Conservation (phyloP, 805 yeast genomes). For the Lipomyces sp. region DNA sequence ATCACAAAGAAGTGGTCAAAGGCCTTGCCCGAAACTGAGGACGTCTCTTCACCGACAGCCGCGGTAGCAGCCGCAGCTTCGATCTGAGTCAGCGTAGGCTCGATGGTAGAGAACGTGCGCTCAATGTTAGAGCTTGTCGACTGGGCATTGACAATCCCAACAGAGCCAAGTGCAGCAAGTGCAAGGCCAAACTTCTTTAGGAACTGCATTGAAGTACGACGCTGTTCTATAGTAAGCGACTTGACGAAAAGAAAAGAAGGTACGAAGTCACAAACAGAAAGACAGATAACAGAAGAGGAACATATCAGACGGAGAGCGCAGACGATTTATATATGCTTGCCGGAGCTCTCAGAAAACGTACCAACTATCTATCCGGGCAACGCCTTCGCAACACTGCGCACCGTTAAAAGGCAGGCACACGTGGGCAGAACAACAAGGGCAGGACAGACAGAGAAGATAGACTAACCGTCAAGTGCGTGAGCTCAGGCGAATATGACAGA, state of each 20-base stretch:
- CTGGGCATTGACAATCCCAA: constrained; percentile 18
- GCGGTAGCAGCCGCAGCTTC: constrained; percentile 32
- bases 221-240: too few relatives aligned
- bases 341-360: too few relatives aligned
- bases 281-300: too few relatives aligned
- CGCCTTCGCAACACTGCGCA: too few relatives aligned
- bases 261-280: too few relatives aligned
- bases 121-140: constrained; percentile 29
- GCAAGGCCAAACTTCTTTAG: constrained; percentile 1
- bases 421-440: neutral
- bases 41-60: constrained; percentile 38
- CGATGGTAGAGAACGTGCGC: constrained; percentile 37
- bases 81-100: constrained; percentile 39
- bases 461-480: too few relatives aligned
- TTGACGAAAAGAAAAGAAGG: too few relatives aligned
- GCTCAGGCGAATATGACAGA: too few relatives aligned
- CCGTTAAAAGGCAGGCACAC: neutral
- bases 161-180: constrained; percentile 3
- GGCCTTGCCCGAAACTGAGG: constrained; percentile 42
- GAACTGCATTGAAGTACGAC: constrained; percentile 4
- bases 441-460: neutral
- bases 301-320: too few relatives aligned
- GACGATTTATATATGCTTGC: too few relatives aligned
- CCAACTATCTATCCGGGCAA: too few relatives aligned
- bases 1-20: constrained; percentile 45